Conservation (phyloP, 2,329 filamentous ascomycete genomes). For the Aspergillus sp. region DNA sequence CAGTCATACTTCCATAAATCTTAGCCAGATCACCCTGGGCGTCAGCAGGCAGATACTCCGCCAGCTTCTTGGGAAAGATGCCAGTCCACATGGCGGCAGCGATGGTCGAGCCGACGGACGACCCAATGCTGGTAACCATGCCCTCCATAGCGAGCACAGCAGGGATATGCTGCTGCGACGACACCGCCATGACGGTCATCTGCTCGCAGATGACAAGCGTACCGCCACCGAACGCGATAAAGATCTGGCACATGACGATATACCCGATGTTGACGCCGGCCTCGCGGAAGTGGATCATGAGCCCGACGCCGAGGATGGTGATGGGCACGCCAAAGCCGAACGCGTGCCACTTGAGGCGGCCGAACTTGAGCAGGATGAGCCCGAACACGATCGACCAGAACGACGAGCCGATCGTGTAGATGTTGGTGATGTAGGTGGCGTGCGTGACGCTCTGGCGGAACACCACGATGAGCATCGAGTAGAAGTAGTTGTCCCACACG, state of each 20-base stretch:
- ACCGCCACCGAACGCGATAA: slow-evolving; percentile 55
- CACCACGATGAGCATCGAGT: slow-evolving; percentile 56
- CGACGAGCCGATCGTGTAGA: slow-evolving; percentile 56
- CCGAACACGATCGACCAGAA: slow-evolving; percentile 53
- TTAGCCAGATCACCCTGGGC: slow-evolving; percentile 14
- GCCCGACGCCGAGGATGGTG: slow-evolving; percentile 51
- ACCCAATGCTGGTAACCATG: slow-evolving; percentile 35
- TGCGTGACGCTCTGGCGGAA: slow-evolving; percentile 44
- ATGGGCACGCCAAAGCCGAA: slow-evolving; percentile 54
- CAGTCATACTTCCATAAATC: slow-evolving; percentile 26
- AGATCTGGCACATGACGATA: slow-evolving; percentile 56
- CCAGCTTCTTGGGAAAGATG: slow-evolving; percentile 52
- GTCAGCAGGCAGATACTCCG: slow-evolving; percentile 43
- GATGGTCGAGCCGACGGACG: slow-evolving; percentile 35
- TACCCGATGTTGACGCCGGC: slow-evolving; percentile 50
- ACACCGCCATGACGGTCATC: slow-evolving; percentile 58
- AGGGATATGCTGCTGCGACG: slow-evolving; percentile 55
- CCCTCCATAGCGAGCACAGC: slow-evolving; percentile 39
- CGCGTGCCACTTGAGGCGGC: slow-evolving; percentile 51
- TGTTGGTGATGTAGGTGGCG: slow-evolving; percentile 50
- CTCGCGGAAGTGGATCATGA: slow-evolving; percentile 58
- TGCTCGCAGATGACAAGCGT: slow-evolving; percentile 57
- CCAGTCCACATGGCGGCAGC: slow-evolving; percentile 56
- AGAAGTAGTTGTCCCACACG: slow-evolving; percentile 56
- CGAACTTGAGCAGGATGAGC: slow-evolving; percentile 48